Base-by-base conservation (phyloP, 768 basidiomycete genomes). In the Lactifluus subvellereus region DNA sequence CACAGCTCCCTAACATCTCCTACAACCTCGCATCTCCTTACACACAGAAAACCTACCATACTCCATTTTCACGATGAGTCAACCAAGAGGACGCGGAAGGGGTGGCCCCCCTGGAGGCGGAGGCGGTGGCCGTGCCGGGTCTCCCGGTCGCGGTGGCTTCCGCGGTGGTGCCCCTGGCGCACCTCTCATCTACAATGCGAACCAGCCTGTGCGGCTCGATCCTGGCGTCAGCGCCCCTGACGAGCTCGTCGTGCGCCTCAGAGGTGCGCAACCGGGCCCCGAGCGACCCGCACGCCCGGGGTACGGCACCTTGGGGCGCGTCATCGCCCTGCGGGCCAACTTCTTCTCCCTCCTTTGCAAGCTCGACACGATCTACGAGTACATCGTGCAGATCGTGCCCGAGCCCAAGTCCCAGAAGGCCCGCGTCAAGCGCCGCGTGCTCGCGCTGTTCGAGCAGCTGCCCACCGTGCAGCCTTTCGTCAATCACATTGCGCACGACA, bases 321-420 rank as follows among this genome's bases (percentile, higher is more conserved):
- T 50, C 2, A 77, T 84, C 65, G 79, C 71, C 0, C 71, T 88
- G 16, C 78, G 87, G 1, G 78, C 86, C 22, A 88, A 88, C 69
- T 86, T 87, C 73, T 87, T 86, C 70, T 69, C 83, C 0, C 67
- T 88, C 11, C 77, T 70, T 37, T 67, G 81, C n/a, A 78, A 78
- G 2, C 77, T 78, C 50, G 76, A 76, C 0, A 74, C 76, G 0
- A 69, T 84, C 6, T 84, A 80, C 68, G 85, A 87, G 62, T 88
- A 88, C 66, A 70, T 71, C 20, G 77, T 87, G 40, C 74, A 79
- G 22, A 80, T 86, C 51, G 70, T 71, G 14, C 84, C 84, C 0
- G 78, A 75, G 58, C 76, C 77, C 0, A 76, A 79, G 49, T 73
- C 79, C 0, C 77, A 78, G 32, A 69, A 70, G 20, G 69, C 70